Conservation (phyloP, 192 early-diverging fungal species). For the Dimargaris xerosporica region DNA sequence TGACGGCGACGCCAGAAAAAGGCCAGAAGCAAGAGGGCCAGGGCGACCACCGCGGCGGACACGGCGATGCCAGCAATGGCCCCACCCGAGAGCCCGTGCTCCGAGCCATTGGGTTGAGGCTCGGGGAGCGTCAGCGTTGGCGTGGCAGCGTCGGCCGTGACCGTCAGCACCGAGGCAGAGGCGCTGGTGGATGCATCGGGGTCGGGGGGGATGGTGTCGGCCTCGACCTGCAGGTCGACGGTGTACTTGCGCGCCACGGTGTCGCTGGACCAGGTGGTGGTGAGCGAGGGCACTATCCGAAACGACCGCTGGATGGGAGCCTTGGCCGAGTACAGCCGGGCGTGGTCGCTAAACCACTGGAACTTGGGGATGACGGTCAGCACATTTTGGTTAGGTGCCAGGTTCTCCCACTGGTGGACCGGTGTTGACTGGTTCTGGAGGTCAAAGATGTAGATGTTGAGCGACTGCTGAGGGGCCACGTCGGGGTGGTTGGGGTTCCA, state of each 20-base stretch:
- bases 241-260: slow-evolving; percentile 3
- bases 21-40: slow-evolving; percentile 21
- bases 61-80: slow-evolving; percentile 25
- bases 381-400: neutral
- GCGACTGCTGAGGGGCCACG: slow-evolving; percentile 7
- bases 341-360: slow-evolving; percentile 10
- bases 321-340: slow-evolving; percentile 1
- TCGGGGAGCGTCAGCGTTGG: neutral
- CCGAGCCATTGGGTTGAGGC: too few species aligned
- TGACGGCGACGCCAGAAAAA: slow-evolving; percentile 20
- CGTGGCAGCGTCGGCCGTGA: neutral
- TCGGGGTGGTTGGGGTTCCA: slow-evolving; percentile 11
- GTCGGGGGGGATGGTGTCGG: slow-evolving; percentile 4
- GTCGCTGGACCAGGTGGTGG: neutral
- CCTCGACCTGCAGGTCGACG: neutral
- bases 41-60: slow-evolving; percentile 16
- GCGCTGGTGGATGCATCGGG: neutral
- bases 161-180: neutral
- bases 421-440: slow-evolving; percentile 5
- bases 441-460: slow-evolving; percentile 10
- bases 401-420: neutral
- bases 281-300: slow-evolving; percentile 1
- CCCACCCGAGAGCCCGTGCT: slow-evolving; percentile 20
- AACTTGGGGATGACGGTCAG: slow-evolving; percentile 1
- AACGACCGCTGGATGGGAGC: neutral